Evolutionary conservation across 768 basidiomycete genomes (phyloP).

Genomic region (Kwoniella sp.): DNA sequence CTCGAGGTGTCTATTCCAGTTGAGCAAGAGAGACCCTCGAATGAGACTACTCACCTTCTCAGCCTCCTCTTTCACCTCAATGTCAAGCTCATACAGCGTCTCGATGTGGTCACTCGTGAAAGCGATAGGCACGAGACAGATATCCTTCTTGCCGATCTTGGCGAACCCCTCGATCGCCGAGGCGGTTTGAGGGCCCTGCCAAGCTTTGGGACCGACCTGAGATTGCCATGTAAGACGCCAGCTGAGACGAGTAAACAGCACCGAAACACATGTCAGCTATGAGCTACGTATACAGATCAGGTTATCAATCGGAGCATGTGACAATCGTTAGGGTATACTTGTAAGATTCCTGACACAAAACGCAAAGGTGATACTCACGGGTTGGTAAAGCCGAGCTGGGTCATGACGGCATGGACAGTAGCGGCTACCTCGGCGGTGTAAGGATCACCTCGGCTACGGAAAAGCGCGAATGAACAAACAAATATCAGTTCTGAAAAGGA

Average conservation of each 20-base stretch:
- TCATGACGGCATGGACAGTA: conserved; percentile 91
- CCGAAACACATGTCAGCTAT: too few species aligned
- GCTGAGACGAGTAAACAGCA: conserved; percentile 58
- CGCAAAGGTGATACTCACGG: conserved; percentile 35
- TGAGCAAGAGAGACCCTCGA: neutral
- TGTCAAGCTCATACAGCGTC: conserved; percentile 92
- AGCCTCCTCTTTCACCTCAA: conserved; percentile 90
- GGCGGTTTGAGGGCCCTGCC: conserved; percentile 96
- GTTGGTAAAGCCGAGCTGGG: conserved; percentile 63
- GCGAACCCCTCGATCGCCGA: conserved; percentile 75
- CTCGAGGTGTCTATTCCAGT: too few species aligned
- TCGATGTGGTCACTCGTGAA: conserved; percentile 99
- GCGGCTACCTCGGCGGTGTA: conserved; percentile 94
- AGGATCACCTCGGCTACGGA: conserved; percentile 79
- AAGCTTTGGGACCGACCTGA: conserved; percentile 93
- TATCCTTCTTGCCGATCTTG: conserved; percentile 59
- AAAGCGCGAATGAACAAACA: neutral
- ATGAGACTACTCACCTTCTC: conserved; percentile 66
- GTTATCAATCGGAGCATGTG: too few species aligned
- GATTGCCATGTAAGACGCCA: conserved; percentile 97
- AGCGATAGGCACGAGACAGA: conserved; percentile 86
- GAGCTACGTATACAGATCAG: too few species aligned
- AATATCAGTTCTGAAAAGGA: too few species aligned
- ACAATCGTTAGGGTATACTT: too few species aligned
- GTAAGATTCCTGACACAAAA: too few species aligned